Evolutionary conservation across 495 filamentous ascomycete genomes (phyloP), one percentile per base, ranked within the genome.

Genomic region (Choiromyces venosus): DNA sequence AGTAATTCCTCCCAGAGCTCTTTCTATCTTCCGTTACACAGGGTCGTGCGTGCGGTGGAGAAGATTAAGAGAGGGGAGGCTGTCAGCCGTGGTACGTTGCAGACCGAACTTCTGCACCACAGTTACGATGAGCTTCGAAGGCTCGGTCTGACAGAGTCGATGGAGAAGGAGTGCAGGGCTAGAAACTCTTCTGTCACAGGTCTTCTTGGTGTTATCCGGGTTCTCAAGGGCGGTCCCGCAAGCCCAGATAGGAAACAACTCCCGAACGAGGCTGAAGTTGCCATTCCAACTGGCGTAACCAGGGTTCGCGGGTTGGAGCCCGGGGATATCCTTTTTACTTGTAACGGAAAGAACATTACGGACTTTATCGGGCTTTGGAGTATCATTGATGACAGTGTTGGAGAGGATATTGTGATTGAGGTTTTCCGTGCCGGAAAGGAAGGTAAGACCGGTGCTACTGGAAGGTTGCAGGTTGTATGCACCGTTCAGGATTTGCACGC

Each of bases 1-100:
- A 82, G 80, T 19, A 81, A 81, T 61, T 82, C 80, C n/a, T 81
- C 80, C 1, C 80, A 81, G 56, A 79, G 76, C 33, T 82, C 80
- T 10, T 81, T 81, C 40, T 81, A 81, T 71, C 74, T 81, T 61
- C 80, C 80, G 64, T 61, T 81, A 0, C 72, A 81, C 36, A 74
- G 80, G 37, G 80, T 79, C 61, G 80, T 81, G 36, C 79, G 80
- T 36, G 80, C 80, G 16, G 80, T 81, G 14, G 79, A 81, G 36
- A 79, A 81, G 36, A 81, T 81, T 40, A 81, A 81, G 71, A 70
- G 37, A 19, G 77, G 77, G 25, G 73, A 81, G 52, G 37, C 25
- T 21, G 80, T 81, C 68, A 73, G 73, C 52, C 79, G 80, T 73
- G 80, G 80, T 40, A 81, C 80, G 9, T 69, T 81, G n/a, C 80